Evolutionary conservation across 129 eudicot species (phyloP).

Genomic region (Arctium minus): DNA sequence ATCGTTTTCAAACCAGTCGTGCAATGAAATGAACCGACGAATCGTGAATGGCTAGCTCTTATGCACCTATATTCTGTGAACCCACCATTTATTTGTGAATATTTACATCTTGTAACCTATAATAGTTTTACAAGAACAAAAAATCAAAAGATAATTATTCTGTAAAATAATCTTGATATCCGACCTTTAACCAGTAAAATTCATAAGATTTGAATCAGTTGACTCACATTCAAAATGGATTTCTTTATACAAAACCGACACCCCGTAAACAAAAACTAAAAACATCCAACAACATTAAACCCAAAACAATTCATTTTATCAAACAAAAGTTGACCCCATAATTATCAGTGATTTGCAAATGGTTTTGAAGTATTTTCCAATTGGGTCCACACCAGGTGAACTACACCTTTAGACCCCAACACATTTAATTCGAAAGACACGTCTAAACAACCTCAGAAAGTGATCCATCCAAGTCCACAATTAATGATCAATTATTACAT

Average conservation of each 20-base stretch:
- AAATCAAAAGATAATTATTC: neutral
- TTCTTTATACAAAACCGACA: neutral
- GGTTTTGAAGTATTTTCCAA: slow-evolving; percentile 8
- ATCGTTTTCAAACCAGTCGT: neutral
- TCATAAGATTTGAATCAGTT: neutral
- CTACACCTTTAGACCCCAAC: slow-evolving; percentile 3
- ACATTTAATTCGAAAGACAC: neutral
- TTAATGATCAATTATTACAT: slow-evolving; percentile 1
- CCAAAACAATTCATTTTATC: neutral
- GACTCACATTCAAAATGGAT: neutral
- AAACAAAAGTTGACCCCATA: neutral
- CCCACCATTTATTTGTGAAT: neutral
- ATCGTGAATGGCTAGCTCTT: neutral
- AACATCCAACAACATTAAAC: neutral
- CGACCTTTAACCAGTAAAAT: neutral
- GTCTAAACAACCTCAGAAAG: slow-evolving; percentile 3
- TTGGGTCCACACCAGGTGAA: slow-evolving; percentile 4
- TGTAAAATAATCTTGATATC: neutral
- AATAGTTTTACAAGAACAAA: neutral
- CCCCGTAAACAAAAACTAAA: neutral
- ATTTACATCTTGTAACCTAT: neutral
- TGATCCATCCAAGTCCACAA: slow-evolving; percentile 5
- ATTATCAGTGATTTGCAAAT: neutral
- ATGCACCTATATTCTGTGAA: neutral
- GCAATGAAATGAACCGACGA: neutral